Evolutionary conservation across 1,284 basidiomycete species (phyloP).

Genomic region (Cryptococcus hybrid): DNA sequence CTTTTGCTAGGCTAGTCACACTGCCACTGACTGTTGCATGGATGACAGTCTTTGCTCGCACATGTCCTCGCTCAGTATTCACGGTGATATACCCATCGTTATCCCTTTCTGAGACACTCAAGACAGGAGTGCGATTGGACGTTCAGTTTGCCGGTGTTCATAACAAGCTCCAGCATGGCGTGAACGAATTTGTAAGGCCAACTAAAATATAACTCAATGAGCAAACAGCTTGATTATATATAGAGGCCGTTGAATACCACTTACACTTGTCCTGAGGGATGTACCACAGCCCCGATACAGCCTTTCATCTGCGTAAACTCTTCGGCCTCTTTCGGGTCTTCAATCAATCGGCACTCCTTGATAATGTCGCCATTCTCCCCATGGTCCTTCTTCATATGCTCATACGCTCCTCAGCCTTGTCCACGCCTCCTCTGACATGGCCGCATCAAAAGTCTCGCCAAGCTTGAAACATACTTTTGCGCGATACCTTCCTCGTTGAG

Average conservation of each 20-base stretch:
- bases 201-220: neutral
- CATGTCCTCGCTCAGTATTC: slow-evolving; percentile 16
- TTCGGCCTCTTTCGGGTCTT: slow-evolving; percentile 19
- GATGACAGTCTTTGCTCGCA: slow-evolving; percentile 20
- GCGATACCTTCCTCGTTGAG: slow-evolving; percentile 16
- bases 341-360: slow-evolving; percentile 14
- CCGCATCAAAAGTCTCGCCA: slow-evolving; percentile 21
- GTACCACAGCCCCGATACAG: slow-evolving; percentile 13
- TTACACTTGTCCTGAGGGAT: slow-evolving; percentile 24
- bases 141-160: slow-evolving; percentile 11
- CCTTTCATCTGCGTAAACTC: slow-evolving; percentile 24
- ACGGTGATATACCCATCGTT: slow-evolving; percentile 19
- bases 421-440: slow-evolving; percentile 23
- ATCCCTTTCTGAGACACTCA: slow-evolving; percentile 8
- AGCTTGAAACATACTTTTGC: slow-evolving; percentile 16
- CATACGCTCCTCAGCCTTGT: slow-evolving; percentile 4
- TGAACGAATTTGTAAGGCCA: slow-evolving; percentile 31
- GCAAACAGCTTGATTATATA: neutral
- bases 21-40: slow-evolving; percentile 19
- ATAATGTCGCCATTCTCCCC: neutral
- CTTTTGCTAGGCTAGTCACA: neutral
- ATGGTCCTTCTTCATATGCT: too few species aligned
- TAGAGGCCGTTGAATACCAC: slow-evolving; percentile 1
- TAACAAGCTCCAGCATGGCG: slow-evolving; percentile 11
- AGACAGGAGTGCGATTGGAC: slow-evolving; percentile 15